These are phyloP conservation scores for Colletotrichum sublineola DNA, from an alignment of 2,329 filamentous ascomycete genomes.

Conservation along the genomic window DNA sequence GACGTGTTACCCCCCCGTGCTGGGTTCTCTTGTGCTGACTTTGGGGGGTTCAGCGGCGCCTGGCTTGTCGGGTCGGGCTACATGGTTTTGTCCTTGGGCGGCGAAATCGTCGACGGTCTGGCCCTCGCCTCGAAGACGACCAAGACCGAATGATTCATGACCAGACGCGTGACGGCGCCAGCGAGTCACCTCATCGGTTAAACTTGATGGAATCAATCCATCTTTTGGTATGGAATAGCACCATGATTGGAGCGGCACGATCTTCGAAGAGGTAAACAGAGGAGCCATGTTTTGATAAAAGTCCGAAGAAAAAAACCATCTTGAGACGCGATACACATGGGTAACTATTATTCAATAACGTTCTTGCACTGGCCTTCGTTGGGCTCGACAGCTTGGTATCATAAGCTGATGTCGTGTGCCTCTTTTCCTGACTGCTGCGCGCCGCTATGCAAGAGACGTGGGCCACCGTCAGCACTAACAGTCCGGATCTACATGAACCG, in stretches of 20 bases:
- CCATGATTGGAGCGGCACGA: background rate
- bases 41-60: slow-evolving; percentile 57
- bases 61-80: slow-evolving; percentile 68
- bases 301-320: no score
- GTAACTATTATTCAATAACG: background rate
- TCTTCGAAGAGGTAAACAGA: background rate
- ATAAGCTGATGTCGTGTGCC: background rate
- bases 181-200: no score
- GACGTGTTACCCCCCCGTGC: background rate
- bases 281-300: background rate
- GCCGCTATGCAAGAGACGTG: background rate
- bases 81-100: slow-evolving; percentile 64
- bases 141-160: slow-evolving; percentile 56
- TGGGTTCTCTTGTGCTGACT: slow-evolving; percentile 7
- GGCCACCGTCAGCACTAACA: background rate
- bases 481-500: no score
- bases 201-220: no score
- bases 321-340: background rate
- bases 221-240: background rate
- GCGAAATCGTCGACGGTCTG: slow-evolving; percentile 63
- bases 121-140: slow-evolving; percentile 52
- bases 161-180: background rate
- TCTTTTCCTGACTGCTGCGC: background rate
- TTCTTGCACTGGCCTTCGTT: background rate
- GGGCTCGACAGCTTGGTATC: background rate